phyloP scores from a whole-genome alignment of 1,139 yeast genomes.

The Zygosaccharomyces sapae region DNA sequence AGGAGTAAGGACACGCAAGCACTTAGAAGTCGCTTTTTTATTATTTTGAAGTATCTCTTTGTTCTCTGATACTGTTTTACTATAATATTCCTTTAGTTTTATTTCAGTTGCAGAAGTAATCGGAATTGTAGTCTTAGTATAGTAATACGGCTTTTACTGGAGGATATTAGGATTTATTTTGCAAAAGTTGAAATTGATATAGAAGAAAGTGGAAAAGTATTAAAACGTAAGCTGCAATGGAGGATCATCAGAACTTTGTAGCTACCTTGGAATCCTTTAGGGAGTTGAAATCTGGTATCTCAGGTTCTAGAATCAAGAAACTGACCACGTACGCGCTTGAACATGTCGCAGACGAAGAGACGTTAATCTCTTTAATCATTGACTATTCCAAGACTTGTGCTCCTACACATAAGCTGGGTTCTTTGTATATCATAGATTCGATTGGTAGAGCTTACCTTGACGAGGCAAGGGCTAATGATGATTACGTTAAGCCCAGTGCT shows the following conservation, averaged over 20 bases:
- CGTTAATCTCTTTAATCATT: conserved; percentile 29
- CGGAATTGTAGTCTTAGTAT: conserved; percentile 6
- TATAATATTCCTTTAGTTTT: no score
- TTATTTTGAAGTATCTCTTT: conserved; percentile 1
- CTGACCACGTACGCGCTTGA: conserved; percentile 73
- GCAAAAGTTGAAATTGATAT: not conserved
- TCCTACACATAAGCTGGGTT: conserved; percentile 80
- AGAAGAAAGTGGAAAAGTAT: not conserved
- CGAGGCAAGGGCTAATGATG: conserved; percentile 56
- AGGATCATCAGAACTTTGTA: conserved; percentile 56
- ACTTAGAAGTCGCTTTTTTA: not conserved
- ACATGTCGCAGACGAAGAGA: conserved; percentile 47
- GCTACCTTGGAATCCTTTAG: conserved; percentile 67
- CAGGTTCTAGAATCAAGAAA: conserved; percentile 89
- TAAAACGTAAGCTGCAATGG: conserved; percentile 7
- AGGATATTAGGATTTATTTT: not conserved
- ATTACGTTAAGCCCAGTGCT: conserved; percentile 44
- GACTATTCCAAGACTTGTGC: conserved; percentile 72
- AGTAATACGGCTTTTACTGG: conserved; percentile 8
- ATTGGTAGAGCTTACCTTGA: conserved; percentile 82
- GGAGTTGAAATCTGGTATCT: conserved; percentile 81
- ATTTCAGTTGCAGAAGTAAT: conserved; percentile 5
- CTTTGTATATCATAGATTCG: conserved; percentile 87
- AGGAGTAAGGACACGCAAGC: not conserved
- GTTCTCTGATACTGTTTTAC: conserved; percentile 2